phyloP scores from a whole-genome alignment of 257 asterid genomes.

The Apocynum venetum region DNA sequence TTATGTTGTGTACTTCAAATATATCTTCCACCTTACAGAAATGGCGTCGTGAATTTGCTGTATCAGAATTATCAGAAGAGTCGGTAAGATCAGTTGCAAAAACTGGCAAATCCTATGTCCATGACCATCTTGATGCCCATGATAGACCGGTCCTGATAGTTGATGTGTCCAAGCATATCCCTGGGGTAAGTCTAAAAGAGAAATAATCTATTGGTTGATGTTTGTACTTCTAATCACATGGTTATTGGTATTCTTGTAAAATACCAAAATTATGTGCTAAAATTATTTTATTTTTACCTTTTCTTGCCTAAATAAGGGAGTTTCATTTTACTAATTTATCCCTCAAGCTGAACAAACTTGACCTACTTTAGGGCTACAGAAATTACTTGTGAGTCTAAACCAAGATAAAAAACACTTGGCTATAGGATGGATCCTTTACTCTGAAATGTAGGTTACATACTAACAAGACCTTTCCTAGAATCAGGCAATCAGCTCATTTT shows the following conservation, averaged over 20 bases:
- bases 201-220: not conserved
- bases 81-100: conserved; percentile 48
- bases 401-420: not conserved
- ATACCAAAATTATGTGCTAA: not conserved
- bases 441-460: not conserved
- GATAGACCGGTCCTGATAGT: conserved; percentile 70
- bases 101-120: conserved; percentile 76
- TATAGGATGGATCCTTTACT: not conserved
- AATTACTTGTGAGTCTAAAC: no score
- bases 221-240: not conserved
- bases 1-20: conserved; percentile 12
- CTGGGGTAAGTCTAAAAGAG: conserved; percentile 49
- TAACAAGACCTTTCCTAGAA: not conserved
- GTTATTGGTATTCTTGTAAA: not conserved
- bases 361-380: not conserved
- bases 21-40: conserved; percentile 37
- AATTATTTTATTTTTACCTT: not conserved
- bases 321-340: not conserved
- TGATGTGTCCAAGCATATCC: conserved; percentile 73
- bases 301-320: not conserved
- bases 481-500: not conserved
- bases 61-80: conserved; percentile 68
- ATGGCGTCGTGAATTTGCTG: conserved; percentile 77
- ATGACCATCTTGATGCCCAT: conserved; percentile 48
- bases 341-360: not conserved